These are phyloP conservation scores for Amylostereum chailletii DNA, from an alignment of 1,284 basidiomycete genomes.

Conservation along the genomic window DNA sequence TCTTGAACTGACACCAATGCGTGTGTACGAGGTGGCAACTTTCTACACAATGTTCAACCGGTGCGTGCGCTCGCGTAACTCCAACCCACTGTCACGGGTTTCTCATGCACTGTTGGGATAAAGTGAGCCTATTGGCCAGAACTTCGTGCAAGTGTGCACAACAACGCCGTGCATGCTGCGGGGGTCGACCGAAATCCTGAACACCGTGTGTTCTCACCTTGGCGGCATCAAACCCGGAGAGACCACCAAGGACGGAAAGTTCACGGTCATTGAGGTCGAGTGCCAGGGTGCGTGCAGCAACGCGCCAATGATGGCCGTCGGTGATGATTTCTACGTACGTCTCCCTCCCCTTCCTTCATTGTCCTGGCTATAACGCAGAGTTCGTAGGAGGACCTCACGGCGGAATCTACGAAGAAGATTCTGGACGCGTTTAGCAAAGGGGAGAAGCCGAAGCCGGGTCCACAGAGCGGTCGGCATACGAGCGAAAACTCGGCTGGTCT, in stretches of 20 bases:
- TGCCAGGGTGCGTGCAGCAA: conserved; percentile 98
- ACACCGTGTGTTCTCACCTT: conserved; percentile 80
- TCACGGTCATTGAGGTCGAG: conserved; percentile 97
- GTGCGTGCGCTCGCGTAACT: conserved; percentile 28
- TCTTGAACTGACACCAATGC: conserved; percentile 95
- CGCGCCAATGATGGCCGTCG: conserved; percentile 97
- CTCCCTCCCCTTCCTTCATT: not conserved
- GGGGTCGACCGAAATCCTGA: conserved; percentile 84
- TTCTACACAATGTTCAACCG: conserved; percentile 99
- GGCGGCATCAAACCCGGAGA: conserved; percentile 82
- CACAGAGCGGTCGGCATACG: conserved; percentile 80
- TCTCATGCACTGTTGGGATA: conserved; percentile 1
- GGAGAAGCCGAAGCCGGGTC: conserved; percentile 85
- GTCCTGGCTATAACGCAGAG: conserved; percentile 2
- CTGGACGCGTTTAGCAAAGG: conserved; percentile 83
- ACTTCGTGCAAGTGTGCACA: conserved; percentile 98
- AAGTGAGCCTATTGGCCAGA: conserved; percentile 89
- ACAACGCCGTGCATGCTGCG: conserved; percentile 98
- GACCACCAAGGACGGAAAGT: conserved; percentile 93
- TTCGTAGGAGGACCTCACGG: conserved; percentile 90
- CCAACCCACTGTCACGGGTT: not conserved
- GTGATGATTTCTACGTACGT: conserved; percentile 92
- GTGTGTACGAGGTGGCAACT: conserved; percentile 98
- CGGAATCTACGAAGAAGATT: conserved; percentile 81
- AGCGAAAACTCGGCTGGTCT: conserved; percentile 88